These are phyloP conservation scores for Hyaloscypha finlandica DNA, from an alignment of 495 filamentous ascomycete genomes.

Conservation along the genomic window DNA sequence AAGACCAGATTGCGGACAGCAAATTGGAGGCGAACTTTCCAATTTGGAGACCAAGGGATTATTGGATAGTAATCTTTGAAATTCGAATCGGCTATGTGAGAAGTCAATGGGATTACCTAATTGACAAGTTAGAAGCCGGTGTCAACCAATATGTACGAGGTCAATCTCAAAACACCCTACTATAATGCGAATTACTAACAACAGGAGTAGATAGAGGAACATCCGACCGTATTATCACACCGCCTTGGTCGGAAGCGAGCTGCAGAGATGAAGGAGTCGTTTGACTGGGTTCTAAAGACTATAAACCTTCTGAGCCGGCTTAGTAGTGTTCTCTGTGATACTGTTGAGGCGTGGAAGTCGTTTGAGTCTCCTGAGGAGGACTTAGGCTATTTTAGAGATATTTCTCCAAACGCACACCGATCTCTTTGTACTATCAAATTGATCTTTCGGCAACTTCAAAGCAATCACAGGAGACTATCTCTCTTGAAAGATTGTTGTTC, in stretches of 20 bases:
- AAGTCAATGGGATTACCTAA: conserved; percentile 7
- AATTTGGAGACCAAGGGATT: not conserved
- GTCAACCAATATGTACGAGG: conserved; percentile 13
- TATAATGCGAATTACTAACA: not conserved
- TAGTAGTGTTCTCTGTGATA: conserved; percentile 6
- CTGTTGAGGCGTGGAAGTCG: conserved; percentile 8
- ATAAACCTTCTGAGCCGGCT: not conserved
- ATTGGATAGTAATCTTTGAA: conserved; percentile 10
- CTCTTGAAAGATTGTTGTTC: too few species aligned
- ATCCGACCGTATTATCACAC: not conserved
- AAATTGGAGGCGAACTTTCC: conserved; percentile 1
- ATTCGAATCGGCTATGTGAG: conserved; percentile 6
- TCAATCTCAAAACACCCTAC: not conserved
- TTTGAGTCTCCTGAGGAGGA: not conserved
- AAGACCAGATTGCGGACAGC: conserved; percentile 1
- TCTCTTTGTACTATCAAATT: conserved; percentile 1
- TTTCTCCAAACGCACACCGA: not conserved
- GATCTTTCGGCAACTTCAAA: conserved; percentile 5
- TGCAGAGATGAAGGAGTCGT: not conserved
- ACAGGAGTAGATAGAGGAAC: conserved; percentile 7
- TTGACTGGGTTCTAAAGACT: not conserved
- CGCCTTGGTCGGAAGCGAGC: conserved; percentile 6
- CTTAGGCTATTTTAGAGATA: conserved; percentile 3
- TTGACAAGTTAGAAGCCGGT: conserved; percentile 1
- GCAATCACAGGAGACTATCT: too few species aligned